Evolutionary conservation across 805 yeast genomes (phyloP), one percentile per base, ranked within the genome.

Genomic region (Schwanniomyces yamadae): DNA sequence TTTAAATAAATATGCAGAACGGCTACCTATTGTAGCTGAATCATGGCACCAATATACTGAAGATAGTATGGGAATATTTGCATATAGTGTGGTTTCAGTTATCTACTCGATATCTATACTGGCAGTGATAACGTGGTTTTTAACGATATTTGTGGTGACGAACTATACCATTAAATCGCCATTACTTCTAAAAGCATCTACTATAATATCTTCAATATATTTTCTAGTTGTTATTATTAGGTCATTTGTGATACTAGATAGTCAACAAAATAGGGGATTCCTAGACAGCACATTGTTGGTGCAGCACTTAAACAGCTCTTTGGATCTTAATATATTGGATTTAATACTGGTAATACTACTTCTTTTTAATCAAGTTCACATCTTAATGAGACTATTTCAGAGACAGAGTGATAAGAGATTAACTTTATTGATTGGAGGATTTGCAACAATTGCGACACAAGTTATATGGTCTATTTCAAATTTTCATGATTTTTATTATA

Each of bases 331-430:
- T 34, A 63, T 75, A 3, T 59, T 83, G 10, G 86, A 80, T 50
- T 66, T 82, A 32, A 51, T 84, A 1, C 75, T 77, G 11, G 78
- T 78, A 6, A 52, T 80, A 9, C 47, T 82, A 5, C 64, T 82
- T 17, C 83, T 80, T 48, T 58, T 84, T 20, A 75, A 82, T 34
- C 90, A 84, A 54, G 86, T 83, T 1, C 86, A 82, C 49, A 78
- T 84, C 22, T 68, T 82, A 4, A 80, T 80, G 75, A 65, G 88
- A 36, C 55, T 83, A 19, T 84, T 84, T 47, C 74, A 77, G 36
- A 66, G 95, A 33, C 81, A 74, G 29, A 73, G 73, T 38, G 95
- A 86, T 55, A 82, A 80, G 49, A 65, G 87, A 37, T 61, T 78
- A 22, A 71, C 82, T 5, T 73, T 84, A 29, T 61, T 73, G 32